These are phyloP conservation scores for Francoa sonchifolia DNA, from an alignment of 441 rosid genomes.

Conservation along the genomic window DNA sequence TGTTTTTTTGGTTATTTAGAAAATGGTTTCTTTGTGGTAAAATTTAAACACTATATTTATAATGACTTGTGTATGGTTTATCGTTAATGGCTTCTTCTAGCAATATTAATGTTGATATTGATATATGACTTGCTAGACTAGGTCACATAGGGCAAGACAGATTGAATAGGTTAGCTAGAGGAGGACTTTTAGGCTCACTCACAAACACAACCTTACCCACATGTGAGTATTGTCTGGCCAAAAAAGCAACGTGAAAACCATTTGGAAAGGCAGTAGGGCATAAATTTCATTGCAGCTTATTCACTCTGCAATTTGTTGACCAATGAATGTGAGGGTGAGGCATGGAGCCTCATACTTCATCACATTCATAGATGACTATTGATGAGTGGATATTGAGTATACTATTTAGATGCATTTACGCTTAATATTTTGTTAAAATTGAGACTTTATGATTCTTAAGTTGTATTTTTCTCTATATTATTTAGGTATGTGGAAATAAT, in stretches of 20 bases:
- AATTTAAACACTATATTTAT: too few species aligned
- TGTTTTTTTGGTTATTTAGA: too few species aligned
- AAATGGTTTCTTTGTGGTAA: too few species aligned
- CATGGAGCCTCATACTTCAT: slow-evolving; percentile 10
- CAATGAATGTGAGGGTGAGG: slow-evolving; percentile 6
- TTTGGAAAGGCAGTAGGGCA: slow-evolving; percentile 2
- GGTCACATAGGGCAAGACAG: slow-evolving; percentile 7
- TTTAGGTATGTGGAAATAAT: too few species aligned
- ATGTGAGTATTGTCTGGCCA: not conserved
- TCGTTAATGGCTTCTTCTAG: too few species aligned
- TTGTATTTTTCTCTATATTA: too few species aligned
- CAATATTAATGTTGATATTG: too few species aligned
- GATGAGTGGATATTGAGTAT: too few species aligned
- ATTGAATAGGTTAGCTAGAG: slow-evolving; percentile 1
- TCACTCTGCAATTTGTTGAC: slow-evolving; percentile 8
- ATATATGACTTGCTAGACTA: slow-evolving; percentile 10
- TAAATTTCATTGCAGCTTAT: slow-evolving; percentile 5
- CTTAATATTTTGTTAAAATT: too few species aligned
- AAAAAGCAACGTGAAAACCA: slow-evolving; percentile 4
- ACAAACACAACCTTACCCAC: not conserved
- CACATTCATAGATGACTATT: slow-evolving; percentile 9
- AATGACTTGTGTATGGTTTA: too few species aligned
- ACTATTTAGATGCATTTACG: too few species aligned
- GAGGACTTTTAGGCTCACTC: not conserved
- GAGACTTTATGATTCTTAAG: too few species aligned